These are phyloP conservation scores for Arachis stenosperma DNA, from an alignment of 306 rosid species.

Conservation along the genomic window DNA sequence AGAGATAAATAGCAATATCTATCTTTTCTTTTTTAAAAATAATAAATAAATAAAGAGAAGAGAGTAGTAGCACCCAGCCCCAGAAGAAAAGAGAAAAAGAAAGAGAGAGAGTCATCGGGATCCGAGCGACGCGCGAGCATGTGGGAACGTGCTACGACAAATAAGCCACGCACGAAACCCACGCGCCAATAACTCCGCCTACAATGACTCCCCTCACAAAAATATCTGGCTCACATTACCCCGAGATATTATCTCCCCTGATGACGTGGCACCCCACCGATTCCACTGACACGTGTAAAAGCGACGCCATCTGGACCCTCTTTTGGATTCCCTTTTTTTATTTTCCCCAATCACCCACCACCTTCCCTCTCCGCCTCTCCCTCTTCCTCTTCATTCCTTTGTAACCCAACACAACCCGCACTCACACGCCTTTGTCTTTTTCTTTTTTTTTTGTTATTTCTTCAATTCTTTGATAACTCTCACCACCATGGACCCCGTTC, in stretches of 20 bases:
- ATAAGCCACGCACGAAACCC: conserved; percentile 20
- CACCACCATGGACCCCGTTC: conserved; percentile 46
- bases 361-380: not conserved
- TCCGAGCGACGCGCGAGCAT: conserved; percentile 1
- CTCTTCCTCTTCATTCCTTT: not conserved
- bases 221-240: conserved; percentile 73
- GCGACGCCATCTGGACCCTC: conserved; percentile 76
- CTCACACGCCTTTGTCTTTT: too few species aligned
- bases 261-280: conserved; percentile 56
- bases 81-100: too few species aligned
- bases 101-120: not conserved
- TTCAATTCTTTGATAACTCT: conserved; percentile 31
- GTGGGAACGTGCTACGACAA: not conserved
- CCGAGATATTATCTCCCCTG: conserved; percentile 63
- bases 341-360: conserved; percentile 6
- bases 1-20: too few species aligned
- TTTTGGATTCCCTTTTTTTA: not conserved
- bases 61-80: too few species aligned
- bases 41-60: too few species aligned
- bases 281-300: conserved; percentile 77
- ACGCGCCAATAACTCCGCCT: conserved; percentile 40
- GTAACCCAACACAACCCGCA: too few species aligned
- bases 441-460: not conserved
- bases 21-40: too few species aligned
- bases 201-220: conserved; percentile 38